A percentile compares a stretch with the other conserved stretches of the same genome.
Evolutionary conservation across 768 basidiomycete genomes (phyloP).

Genomic region (Dacryopinax primogenitus): DNA sequence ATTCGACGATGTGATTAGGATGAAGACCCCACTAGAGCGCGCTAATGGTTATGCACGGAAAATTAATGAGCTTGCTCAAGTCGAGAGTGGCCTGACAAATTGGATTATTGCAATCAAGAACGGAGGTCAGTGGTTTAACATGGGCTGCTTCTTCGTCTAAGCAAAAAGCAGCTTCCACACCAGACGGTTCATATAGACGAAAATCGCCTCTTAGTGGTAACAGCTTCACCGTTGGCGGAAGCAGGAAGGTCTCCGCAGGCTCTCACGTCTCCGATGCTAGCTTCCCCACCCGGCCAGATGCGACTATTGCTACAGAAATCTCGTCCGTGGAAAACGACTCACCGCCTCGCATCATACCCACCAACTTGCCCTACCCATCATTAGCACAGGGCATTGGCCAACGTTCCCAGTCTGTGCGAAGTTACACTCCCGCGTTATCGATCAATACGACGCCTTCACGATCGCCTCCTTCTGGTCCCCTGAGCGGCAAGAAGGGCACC

Average conservation of each 20-base stretch:
- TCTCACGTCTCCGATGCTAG: constrained; percentile 66
- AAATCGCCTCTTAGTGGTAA: neutral
- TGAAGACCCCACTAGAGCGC: constrained; percentile 50
- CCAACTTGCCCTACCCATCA: constrained; percentile 59
- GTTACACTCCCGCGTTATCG: constrained; percentile 24
- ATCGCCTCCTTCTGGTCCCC: constrained; percentile 28
- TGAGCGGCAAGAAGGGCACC: constrained; percentile 35
- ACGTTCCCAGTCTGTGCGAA: constrained; percentile 20
- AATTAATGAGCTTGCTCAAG: constrained; percentile 65
- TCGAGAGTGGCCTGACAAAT: constrained; percentile 63
- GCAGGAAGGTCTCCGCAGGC: constrained; percentile 52
- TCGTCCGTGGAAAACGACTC: constrained; percentile 36
- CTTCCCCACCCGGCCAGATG: constrained; percentile 69
- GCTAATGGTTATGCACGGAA: constrained; percentile 63
- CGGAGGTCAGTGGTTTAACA: constrained; percentile 36
- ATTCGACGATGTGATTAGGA: constrained; percentile 47
- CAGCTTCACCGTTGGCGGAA: constrained; percentile 26
- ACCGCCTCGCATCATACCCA: constrained; percentile 43
- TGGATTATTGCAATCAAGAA: constrained; percentile 51
- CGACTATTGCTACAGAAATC: constrained; percentile 64
- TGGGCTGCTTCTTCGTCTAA: neutral
- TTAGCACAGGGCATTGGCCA: constrained; percentile 34
- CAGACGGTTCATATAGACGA: neutral
- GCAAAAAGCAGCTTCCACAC: neutral
- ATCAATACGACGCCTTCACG: constrained; percentile 21